These are phyloP conservation scores for Starmerella khaoyaiensis DNA, from an alignment of 805 yeast genomes.

Conservation along the genomic window DNA sequence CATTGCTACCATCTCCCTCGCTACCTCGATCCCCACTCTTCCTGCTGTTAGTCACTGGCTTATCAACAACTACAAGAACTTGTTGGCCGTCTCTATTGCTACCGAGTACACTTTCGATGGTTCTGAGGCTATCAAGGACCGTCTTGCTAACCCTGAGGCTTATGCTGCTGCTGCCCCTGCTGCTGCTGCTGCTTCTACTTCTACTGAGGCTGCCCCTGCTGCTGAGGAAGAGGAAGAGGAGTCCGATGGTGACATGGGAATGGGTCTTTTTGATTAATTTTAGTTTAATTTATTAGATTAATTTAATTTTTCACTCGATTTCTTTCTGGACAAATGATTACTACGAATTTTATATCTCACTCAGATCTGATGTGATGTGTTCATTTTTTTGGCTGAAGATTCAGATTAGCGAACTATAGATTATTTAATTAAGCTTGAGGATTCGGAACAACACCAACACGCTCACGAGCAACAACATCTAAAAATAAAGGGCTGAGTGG, in stretches of 20 bases:
- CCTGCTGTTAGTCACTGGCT: slow-evolving; percentile 98
- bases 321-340: too few relatives aligned
- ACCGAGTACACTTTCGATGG: slow-evolving; percentile 99
- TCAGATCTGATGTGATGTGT: not conserved
- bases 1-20: slow-evolving; percentile 94
- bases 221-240: slow-evolving; percentile 64
- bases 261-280: slow-evolving; percentile 92
- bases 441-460: slow-evolving; percentile 33
- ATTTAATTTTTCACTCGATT: too few relatives aligned
- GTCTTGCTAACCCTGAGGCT: slow-evolving; percentile 99
- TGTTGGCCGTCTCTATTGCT: slow-evolving; percentile 94
- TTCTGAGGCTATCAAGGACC: slow-evolving; percentile 97
- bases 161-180: slow-evolving; percentile 99
- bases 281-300: slow-evolving; percentile 18
- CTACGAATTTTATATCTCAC: not conserved
- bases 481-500: slow-evolving; percentile 32
- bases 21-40: slow-evolving; percentile 97
- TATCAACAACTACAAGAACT: slow-evolving; percentile 98
- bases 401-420: too few relatives aligned
- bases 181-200: slow-evolving; percentile 60
- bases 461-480: slow-evolving; percentile 32
- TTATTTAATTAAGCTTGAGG: slow-evolving; percentile 25
- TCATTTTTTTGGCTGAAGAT: not conserved
- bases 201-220: slow-evolving; percentile 57
- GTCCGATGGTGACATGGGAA: slow-evolving; percentile 48